These are phyloP conservation scores for Endotrypanum monterogeii DNA, from an alignment of 208 protist genomes.

Conservation along the genomic window DNA sequence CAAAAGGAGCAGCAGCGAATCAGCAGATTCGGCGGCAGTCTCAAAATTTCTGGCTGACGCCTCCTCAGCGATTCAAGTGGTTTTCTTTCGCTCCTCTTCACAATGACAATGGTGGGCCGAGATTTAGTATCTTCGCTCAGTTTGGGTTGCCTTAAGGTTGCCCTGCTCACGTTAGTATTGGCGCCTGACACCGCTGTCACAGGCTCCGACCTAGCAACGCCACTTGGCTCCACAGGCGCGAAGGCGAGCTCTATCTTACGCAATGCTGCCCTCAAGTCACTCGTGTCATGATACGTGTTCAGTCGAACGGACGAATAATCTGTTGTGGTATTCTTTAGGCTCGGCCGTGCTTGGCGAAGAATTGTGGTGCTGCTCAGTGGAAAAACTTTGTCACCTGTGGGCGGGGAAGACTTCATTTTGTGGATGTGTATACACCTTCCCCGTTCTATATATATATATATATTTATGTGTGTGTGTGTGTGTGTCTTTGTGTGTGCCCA, in stretches of 20 bases:
- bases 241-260: conserved; percentile 26
- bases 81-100: neutral
- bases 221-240: neutral
- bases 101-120: neutral
- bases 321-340: neutral
- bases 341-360: neutral
- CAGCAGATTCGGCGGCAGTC: conserved; percentile 22
- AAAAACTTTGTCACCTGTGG: neutral
- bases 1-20: conserved; percentile 33
- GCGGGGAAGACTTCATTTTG: conserved; percentile 3
- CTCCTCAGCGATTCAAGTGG: neutral
- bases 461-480: neutral
- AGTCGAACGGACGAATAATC: conserved; percentile 18
- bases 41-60: neutral
- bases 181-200: neutral
- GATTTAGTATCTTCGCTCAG: neutral
- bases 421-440: neutral
- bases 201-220: neutral
- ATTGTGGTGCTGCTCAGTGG: conserved; percentile 27
- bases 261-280: conserved; percentile 32
- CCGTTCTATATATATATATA: neutral
- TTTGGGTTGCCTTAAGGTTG: neutral
- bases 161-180: neutral
- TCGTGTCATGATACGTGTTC: conserved; percentile 34
- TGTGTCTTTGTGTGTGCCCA: neutral